Base-by-base conservation (phyloP, 495 filamentous ascomycete species). In the Aspergillus haitiensis region DNA sequence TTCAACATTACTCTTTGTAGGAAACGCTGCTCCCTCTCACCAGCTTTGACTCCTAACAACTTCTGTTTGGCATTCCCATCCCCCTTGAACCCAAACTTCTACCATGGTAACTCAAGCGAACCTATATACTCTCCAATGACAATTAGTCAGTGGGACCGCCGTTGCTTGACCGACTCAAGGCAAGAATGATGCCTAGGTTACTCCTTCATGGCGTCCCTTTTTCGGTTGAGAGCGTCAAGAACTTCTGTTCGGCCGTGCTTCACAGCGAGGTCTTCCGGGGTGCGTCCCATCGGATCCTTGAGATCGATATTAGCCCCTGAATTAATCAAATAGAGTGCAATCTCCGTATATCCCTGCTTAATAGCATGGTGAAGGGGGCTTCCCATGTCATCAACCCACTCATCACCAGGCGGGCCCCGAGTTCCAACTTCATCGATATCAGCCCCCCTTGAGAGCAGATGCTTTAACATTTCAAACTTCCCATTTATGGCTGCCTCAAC, bases 361-460 rank as follows among this genome's bases (percentile, higher is more conserved):
- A 48, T 48, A 27, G 46, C 56, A 31, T 51, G 31, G 39, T 58
- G 56, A 39, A 58, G 56, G n/a, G 56, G 31, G n/a, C 32, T 58
- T 27, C 56, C 56, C 21, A 58, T 51, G 39, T 58, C 47, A 36
- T 48, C 47, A 32, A 37, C 27, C 33, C 10, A 15, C 47, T 40
- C 46, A 44, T 18, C 33, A 16, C 46, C 47, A 6, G 35, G 35
- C 10, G 56, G 56, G 35, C 46, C 45, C 35, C 52, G 15, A 11
- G 52, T 50, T 10, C 56, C 56, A 40, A 58, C 35, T 21, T 58
- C 56, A 36, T 58, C 21, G 27, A 58, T 58, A 58, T 62, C 49
- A 7, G 55, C 59, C 36, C 63, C 63, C 33, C 48, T 62, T 34
- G 36, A 39, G n/a, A 65, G 33, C 31, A 65, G 54, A 40, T 58